Evolutionary conservation across 768 basidiomycete genomes (phyloP).

Genomic region (Naganishia onofrii): DNA sequence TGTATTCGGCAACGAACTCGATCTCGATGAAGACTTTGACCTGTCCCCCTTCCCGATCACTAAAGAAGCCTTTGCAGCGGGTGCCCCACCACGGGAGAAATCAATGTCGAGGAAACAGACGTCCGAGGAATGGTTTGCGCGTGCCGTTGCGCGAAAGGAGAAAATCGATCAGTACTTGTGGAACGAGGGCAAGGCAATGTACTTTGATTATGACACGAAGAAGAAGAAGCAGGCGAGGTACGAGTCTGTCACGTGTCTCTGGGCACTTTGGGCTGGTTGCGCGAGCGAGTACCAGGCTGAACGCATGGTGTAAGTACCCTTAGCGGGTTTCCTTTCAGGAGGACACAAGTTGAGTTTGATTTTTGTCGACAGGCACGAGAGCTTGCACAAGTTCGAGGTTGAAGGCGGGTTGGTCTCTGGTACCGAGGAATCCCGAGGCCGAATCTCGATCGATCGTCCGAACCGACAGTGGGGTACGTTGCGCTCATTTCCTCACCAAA

Average conservation of each 20-base stretch:
- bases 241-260: slow-evolving; percentile 94
- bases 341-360: not conserved
- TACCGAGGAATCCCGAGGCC: slow-evolving; percentile 92
- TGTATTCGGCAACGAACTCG: slow-evolving; percentile 87
- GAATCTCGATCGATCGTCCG: slow-evolving; percentile 90
- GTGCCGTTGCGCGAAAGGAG: slow-evolving; percentile 76
- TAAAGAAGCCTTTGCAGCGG: slow-evolving; percentile 56
- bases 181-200: slow-evolving; percentile 91
- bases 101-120: slow-evolving; percentile 58
- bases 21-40: slow-evolving; percentile 86
- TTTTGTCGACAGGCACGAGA: slow-evolving; percentile 59
- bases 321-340: not conserved
- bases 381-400: slow-evolving; percentile 92
- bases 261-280: slow-evolving; percentile 96
- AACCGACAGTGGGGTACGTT: slow-evolving; percentile 87
- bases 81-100: slow-evolving; percentile 33
- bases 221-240: slow-evolving; percentile 88
- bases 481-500: not conserved
- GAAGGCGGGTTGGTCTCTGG: slow-evolving; percentile 92
- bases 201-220: slow-evolving; percentile 94
- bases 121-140: slow-evolving; percentile 87
- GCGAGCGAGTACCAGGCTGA: slow-evolving; percentile 93
- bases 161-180: slow-evolving; percentile 91
- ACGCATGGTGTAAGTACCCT: slow-evolving; percentile 75
- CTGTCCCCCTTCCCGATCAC: slow-evolving; percentile 79